Percentiles rank a stretch among this genome's conserved stretches.
Evolutionary conservation across 78 protist species (phyloP).

Genomic region (Monocercomonoides exilis): DNA sequence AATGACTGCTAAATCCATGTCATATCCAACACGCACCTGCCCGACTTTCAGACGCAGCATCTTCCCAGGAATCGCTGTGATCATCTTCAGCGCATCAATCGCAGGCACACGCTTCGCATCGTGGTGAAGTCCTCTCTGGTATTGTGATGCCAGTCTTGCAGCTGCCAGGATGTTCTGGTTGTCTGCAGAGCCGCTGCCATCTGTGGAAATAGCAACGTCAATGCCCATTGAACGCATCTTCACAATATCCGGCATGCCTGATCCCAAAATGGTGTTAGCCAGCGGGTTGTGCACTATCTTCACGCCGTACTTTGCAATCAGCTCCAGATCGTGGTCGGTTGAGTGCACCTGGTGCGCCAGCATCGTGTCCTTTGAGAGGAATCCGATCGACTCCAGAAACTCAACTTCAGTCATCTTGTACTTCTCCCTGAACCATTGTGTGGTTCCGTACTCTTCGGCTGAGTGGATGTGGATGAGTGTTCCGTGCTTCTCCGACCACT

Average conservation of each 20-base stretch:
- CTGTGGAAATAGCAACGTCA: slow-evolving; percentile 37
- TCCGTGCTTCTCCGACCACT: slow-evolving; percentile 27
- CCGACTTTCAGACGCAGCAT: slow-evolving; percentile 15
- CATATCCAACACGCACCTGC: neutral
- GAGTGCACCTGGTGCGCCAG: slow-evolving; percentile 39
- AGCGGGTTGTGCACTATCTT: slow-evolving; percentile 43
- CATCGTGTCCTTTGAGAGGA: slow-evolving; percentile 21
- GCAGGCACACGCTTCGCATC: slow-evolving; percentile 23
- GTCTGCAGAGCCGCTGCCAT: slow-evolving; percentile 42
- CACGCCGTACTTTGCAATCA: neutral
- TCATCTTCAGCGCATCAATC: slow-evolving; percentile 11
- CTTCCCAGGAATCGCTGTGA: slow-evolving; percentile 17
- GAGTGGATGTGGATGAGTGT: slow-evolving; percentile 34
- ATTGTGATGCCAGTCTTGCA: slow-evolving; percentile 12
- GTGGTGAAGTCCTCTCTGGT: neutral
- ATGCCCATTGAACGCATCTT: slow-evolving; percentile 18
- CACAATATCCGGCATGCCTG: slow-evolving; percentile 30
- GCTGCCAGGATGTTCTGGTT: slow-evolving; percentile 26
- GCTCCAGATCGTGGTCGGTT: slow-evolving; percentile 30
- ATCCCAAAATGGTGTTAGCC: slow-evolving; percentile 22
- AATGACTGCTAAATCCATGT: slow-evolving; percentile 20
- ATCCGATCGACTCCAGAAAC: slow-evolving; percentile 20
- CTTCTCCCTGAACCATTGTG: slow-evolving; percentile 21
- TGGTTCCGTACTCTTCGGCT: slow-evolving; percentile 32
- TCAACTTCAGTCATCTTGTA: slow-evolving; percentile 28